A percentile compares a stretch with the other conserved stretches of the same genome.
phyloP scores from a whole-genome alignment of 2,329 filamentous ascomycete genomes.

The Raffaelea ambrosiae region DNA sequence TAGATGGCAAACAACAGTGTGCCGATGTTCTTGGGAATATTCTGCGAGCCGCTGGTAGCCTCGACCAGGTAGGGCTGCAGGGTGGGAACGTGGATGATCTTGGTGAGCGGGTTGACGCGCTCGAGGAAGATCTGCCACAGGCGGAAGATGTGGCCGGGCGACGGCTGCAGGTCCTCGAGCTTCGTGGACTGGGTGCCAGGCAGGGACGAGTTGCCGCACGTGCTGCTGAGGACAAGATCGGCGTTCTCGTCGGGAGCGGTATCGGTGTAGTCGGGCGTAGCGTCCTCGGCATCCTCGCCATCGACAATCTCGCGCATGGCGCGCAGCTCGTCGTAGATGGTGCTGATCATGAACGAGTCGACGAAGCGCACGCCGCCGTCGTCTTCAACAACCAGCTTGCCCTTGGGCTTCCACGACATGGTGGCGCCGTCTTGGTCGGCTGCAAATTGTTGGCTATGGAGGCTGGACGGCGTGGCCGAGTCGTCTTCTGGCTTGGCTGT shows the following conservation, averaged over 20 bases:
- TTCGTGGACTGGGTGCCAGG: slow-evolving; percentile 22
- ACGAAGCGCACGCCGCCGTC: slow-evolving; percentile 48
- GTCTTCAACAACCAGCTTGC: slow-evolving; percentile 47
- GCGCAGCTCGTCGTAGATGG: slow-evolving; percentile 48
- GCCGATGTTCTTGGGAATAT: slow-evolving; percentile 49
- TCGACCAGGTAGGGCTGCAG: slow-evolving; percentile 58
- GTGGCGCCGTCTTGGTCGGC: slow-evolving; percentile 19
- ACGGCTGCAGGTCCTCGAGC: slow-evolving; percentile 50
- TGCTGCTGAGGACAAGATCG: slow-evolving; percentile 36
- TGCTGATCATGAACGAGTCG: slow-evolving; percentile 46
- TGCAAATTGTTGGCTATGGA: slow-evolving; percentile 5
- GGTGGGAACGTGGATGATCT: slow-evolving; percentile 63
- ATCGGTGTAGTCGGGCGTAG: slow-evolving; percentile 34
- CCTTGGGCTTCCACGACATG: slow-evolving; percentile 33
- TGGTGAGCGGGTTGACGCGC: slow-evolving; percentile 66
- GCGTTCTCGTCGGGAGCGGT: slow-evolving; percentile 39
- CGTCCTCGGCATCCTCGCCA: slow-evolving; percentile 38
- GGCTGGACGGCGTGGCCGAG: slow-evolving; percentile 12
- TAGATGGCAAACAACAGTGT: slow-evolving; percentile 60
- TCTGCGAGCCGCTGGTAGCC: slow-evolving; percentile 46
- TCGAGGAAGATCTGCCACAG: slow-evolving; percentile 70
- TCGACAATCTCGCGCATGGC: slow-evolving; percentile 53
- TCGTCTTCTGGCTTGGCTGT: slow-evolving; percentile 20
- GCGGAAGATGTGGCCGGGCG: slow-evolving; percentile 56
- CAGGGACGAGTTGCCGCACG: neutral